Percentiles rank a stretch among this genome's conserved stretches.
Conservation (phyloP, 768 basidiomycete genomes). For the Lactarius hatsudake region DNA sequence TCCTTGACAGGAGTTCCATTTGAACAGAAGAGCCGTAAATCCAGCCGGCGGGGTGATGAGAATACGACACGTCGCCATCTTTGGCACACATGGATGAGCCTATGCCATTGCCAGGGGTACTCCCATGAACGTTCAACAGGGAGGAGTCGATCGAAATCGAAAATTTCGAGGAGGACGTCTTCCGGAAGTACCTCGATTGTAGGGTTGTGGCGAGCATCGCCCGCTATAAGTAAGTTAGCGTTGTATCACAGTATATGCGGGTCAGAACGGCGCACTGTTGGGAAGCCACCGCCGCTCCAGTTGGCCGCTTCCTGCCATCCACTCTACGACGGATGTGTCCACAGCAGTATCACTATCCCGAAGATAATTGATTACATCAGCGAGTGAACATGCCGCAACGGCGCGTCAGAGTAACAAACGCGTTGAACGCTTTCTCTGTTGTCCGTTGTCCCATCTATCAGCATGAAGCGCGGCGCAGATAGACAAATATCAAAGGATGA, state of each 20-base stretch:
- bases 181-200: neutral
- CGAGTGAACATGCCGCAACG: conserved; percentile 7
- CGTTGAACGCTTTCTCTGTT: conserved; percentile 4
- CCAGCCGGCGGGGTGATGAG: neutral
- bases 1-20: neutral
- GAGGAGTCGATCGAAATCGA: neutral
- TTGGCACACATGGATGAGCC: neutral
- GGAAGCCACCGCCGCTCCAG: neutral
- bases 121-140: neutral
- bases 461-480: conserved; percentile 76
- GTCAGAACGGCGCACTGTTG: neutral
- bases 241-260: neutral
- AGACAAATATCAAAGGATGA: conserved; percentile 63
- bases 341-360: too few species aligned
- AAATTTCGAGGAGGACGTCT: neutral
- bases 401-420: conserved; percentile 7
- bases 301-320: neutral
- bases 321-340: too few species aligned
- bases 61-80: neutral
- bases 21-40: neutral
- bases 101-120: neutral
- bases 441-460: conserved; percentile 14
- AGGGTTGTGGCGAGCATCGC: too few species aligned
- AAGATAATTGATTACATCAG: conserved; percentile 2
- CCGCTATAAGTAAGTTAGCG: neutral